Conservation (phyloP, 257 asterid genomes). For the Solanum corneliomulleri region DNA sequence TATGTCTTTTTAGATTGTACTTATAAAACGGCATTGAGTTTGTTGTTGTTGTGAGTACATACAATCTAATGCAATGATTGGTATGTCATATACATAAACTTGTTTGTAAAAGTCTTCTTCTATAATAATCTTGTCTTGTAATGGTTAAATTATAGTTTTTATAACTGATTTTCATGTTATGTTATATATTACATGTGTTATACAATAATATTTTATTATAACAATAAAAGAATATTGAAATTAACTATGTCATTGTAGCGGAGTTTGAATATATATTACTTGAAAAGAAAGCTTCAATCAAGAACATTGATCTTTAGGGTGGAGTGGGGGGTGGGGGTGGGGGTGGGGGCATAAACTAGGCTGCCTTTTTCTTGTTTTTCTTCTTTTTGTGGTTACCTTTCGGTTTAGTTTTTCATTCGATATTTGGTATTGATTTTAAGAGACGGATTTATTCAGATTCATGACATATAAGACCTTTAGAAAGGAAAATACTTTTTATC, state of each 20-base stretch:
- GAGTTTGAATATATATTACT: neutral
- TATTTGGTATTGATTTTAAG: no score
- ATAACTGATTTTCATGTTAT: neutral
- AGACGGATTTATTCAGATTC: neutral
- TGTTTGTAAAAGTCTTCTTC: neutral
- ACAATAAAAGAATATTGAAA: neutral
- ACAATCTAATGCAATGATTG: neutral
- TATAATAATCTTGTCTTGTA: neutral
- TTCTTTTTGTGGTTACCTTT: neutral
- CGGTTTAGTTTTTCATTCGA: neutral
- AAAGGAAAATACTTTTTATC: neutral
- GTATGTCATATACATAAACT: no score
- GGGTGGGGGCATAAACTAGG: neutral
- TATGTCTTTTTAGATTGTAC: no score
- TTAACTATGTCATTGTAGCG: neutral
- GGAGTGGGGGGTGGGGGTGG: no score
- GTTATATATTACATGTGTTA: neutral
- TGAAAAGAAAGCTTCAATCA: neutral
- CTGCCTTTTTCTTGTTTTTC: neutral
- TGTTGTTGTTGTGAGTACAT: neutral
- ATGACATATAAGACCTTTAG: neutral
- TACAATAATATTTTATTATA: neutral
- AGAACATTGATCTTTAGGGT: neutral
- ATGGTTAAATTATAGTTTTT: fast-evolving
- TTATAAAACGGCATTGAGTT: neutral